Base-by-base conservation (phyloP, 2,329 filamentous ascomycete species). In the Botryosphaeria dothidea region DNA sequence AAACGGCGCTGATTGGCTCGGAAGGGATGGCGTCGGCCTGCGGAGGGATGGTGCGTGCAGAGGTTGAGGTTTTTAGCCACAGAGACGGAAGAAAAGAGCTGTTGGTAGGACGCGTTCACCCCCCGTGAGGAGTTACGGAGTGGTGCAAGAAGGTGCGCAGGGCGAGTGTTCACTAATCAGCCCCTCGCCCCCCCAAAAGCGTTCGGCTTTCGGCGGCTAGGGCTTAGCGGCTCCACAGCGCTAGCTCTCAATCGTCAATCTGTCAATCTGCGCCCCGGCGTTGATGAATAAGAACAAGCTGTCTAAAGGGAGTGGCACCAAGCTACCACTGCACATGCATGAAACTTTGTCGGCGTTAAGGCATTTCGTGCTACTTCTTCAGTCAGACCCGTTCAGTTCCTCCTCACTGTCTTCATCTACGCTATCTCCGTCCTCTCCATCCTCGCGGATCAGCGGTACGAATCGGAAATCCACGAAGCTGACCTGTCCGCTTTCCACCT, bases 391-490 rank as follows among this genome's bases (percentile, higher is more conserved):
- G 15, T 41, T 11, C 38, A 41, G 38, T 17, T 71, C 64, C 19
- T 36, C 65, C 19, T 36, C 65, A n/a, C 64, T 63, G 21, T 63
- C 66, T 34, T 67, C 66, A 19, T 68, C 49, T 31, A 54, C 66
- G n/a, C 62, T 66, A 6, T 60, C 66, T 8, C 56, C 27, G 46
- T 71, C 70, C 27, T 66, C 70, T 13, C 66, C 74, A 9, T 70
- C 72, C 1, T 76, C 78, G 13, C 74, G 77, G 63, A 88, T 81
- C 65, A 89, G 89, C 17, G 92, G 92, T 65, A 96, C 89, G 73
- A 95, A 92, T 21, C 90, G 84, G 76, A 94, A 96, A 76, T 95
- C 91, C 25, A 95, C 83, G 78, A 94, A 96, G 70, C 88, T 91
- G 43, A 88, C 82, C 27, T 78, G 78, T 23, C 86, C 85, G 6